A percentile compares a stretch with the other conserved stretches of the same genome.
Evolutionary conservation across 2,329 filamentous ascomycete species (phyloP).

Genomic region (Diaporthe citrichinensis): DNA sequence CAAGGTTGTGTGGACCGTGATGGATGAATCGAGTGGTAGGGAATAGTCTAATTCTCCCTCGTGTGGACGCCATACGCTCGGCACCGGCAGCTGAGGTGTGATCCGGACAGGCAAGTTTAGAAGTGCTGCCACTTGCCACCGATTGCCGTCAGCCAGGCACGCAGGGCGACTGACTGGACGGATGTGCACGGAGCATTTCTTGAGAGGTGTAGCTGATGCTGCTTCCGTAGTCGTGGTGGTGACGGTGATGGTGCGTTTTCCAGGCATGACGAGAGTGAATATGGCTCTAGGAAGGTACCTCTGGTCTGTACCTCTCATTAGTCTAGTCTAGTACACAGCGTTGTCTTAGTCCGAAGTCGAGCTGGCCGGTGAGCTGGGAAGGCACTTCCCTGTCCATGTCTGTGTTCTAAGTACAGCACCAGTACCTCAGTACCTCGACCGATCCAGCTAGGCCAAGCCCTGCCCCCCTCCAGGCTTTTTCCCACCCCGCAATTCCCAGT

Average conservation of each 20-base stretch:
- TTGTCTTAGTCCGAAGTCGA: constrained; percentile 29
- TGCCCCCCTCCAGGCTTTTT: constrained; percentile 10
- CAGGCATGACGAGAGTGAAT: neutral
- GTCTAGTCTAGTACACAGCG: neutral
- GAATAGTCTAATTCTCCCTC: constrained; percentile 2
- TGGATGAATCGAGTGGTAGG: constrained; percentile 7
- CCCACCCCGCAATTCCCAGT: constrained; percentile 30
- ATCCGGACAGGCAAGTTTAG: constrained; percentile 10
- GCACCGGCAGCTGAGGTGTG: constrained; percentile 25
- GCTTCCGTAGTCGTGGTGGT: neutral
- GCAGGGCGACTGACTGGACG: constrained; percentile 10
- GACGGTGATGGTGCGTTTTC: neutral
- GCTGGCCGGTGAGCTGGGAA: constrained; percentile 31
- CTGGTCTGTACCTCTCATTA: neutral
- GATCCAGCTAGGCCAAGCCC: constrained; percentile 11
- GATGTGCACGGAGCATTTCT: neutral
- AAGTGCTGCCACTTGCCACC: neutral
- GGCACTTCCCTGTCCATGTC: constrained; percentile 22
- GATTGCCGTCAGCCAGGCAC: constrained; percentile 13
- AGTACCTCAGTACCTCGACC: neutral
- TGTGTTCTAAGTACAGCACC: neutral
- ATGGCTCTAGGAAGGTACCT: neutral
- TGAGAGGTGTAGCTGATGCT: neutral
- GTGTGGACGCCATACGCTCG: constrained; percentile 27
- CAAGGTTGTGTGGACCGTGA: neutral